Evolutionary conservation across 1,139 yeast species (phyloP).

Genomic region (Saccharomyces hybrid): DNA sequence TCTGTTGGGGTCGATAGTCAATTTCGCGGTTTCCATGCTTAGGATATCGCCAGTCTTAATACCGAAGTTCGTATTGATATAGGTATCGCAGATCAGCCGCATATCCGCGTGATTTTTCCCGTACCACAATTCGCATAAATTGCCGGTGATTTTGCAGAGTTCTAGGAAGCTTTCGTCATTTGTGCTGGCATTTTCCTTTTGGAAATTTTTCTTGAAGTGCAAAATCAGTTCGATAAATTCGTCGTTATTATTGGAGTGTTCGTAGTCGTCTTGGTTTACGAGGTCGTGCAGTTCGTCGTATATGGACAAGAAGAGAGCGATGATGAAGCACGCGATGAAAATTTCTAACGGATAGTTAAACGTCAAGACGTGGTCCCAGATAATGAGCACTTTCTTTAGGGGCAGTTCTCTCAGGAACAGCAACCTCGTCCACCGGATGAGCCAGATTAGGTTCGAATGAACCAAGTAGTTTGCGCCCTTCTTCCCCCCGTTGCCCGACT

Average conservation of each 20-base stretch:
- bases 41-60: conserved; percentile 4
- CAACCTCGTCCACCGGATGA: conserved; percentile 55
- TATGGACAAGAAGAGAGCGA: conserved; percentile 45
- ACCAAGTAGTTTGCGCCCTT: conserved; percentile 10
- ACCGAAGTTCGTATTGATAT: conserved; percentile 14
- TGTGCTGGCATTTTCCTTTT: conserved; percentile 5
- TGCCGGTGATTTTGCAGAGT: conserved; percentile 21
- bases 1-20: conserved; percentile 18
- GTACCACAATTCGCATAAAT: conserved; percentile 21
- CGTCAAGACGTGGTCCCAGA: conserved; percentile 52
- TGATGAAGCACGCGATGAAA: conserved; percentile 44
- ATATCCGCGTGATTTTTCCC: conserved; percentile 15
- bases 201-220: conserved; percentile 43
- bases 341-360: conserved; percentile 30
- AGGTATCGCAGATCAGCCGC: conserved; percentile 16
- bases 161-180: conserved; percentile 15
- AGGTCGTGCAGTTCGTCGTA: conserved; percentile 35
- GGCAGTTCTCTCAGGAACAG: conserved; percentile 55
- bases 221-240: conserved; percentile 51
- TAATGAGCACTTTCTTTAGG: conserved; percentile 36
- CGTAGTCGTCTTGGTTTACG: conserved; percentile 21
- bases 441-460: conserved; percentile 57
- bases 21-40: neutral
- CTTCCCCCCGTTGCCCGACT: conserved; percentile 26
- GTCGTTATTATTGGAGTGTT: conserved; percentile 46